Conservation (phyloP, 2,329 filamentous ascomycete genomes). For the Plenodomus biglobosus region DNA sequence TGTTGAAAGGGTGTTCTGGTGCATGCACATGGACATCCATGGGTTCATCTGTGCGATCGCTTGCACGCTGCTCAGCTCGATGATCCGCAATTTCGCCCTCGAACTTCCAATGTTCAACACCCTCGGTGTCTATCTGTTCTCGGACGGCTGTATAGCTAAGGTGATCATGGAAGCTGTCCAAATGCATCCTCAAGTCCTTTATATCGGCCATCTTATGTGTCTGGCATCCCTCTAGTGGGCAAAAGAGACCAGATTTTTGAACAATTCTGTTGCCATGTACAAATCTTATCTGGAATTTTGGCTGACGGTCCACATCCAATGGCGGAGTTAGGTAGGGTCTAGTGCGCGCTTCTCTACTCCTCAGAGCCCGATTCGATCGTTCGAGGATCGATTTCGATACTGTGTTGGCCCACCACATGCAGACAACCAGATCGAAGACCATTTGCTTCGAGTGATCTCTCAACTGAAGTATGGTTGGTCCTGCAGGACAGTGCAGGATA, state of each 20-base stretch:
- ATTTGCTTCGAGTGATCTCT: conserved; percentile 13
- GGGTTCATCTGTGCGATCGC: conserved; percentile 26
- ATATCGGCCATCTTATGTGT: conserved; percentile 9
- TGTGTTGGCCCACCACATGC: conserved; percentile 23
- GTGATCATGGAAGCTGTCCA: conserved; percentile 39
- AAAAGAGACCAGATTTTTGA: conserved; percentile 10
- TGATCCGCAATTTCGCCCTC: conserved; percentile 21
- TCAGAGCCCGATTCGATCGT: conserved; percentile 28
- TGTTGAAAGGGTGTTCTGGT: conserved; percentile 41
- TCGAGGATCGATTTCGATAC: conserved; percentile 15
- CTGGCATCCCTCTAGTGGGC: conserved; percentile 19
- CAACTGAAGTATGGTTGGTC: conserved; percentile 12
- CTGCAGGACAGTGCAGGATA: conserved; percentile 28
- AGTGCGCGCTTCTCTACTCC: neutral
- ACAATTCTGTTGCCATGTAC: conserved; percentile 15
- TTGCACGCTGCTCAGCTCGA: conserved; percentile 24
- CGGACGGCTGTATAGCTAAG: conserved; percentile 28
- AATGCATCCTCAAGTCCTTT: conserved; percentile 40
- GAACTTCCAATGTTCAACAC: conserved; percentile 19
- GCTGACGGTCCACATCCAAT: conserved; percentile 7
- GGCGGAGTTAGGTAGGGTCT: conserved; percentile 12
- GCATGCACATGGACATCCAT: conserved; percentile 37
- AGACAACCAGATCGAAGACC: conserved; percentile 22
- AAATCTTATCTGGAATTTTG: conserved; percentile 19
- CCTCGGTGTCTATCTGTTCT: conserved; percentile 11